Percentiles rank a stretch among this genome's conserved stretches.
Conservation (phyloP, 352 stramenopile species). For the Phytophthora pisi region DNA sequence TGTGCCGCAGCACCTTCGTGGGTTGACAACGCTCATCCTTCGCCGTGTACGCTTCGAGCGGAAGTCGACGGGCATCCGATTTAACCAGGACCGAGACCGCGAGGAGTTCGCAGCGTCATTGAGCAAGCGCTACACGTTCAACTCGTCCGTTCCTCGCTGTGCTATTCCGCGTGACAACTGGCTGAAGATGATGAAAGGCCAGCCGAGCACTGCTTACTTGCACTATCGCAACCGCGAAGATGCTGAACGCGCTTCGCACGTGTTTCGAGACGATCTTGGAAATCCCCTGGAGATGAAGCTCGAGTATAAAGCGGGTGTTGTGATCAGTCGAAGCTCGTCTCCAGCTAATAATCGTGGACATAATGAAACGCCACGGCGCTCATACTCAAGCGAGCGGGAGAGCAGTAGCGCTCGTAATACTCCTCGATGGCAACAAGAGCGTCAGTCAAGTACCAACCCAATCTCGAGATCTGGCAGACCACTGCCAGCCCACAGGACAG, state of each 20-base stretch:
- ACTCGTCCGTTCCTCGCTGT: constrained; percentile 50
- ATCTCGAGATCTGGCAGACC: constrained; percentile 10
- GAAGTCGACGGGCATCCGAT: constrained; percentile 58
- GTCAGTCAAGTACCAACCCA: constrained; percentile 1
- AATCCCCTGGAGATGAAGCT: constrained; percentile 41
- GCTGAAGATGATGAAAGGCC: constrained; percentile 43
- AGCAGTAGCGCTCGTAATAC: constrained; percentile 7
- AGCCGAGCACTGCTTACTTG: constrained; percentile 38
- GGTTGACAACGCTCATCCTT: constrained; percentile 42
- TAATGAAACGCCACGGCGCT: constrained; percentile 18
- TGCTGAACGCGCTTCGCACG: constrained; percentile 36
- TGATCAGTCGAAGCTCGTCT: constrained; percentile 26
- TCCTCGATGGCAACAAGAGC: constrained; percentile 14
- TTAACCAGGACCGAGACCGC: constrained; percentile 56
- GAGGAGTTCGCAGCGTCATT: constrained; percentile 50
- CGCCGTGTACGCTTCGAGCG: constrained; percentile 46
- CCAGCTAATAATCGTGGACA: constrained; percentile 3
- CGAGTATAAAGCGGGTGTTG: constrained; percentile 36
- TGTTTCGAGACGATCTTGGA: constrained; percentile 46
- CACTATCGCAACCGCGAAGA: constrained; percentile 59
- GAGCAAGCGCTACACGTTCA: constrained; percentile 53
- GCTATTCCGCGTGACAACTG: constrained; percentile 60
- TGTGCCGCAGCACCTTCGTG: constrained; percentile 44
- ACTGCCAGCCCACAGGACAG: constrained; percentile 5
- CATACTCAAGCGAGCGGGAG: constrained; percentile 40